Evolutionary conservation across 169 alveolate genomes (phyloP), one percentile per base, ranked within the genome.

Genomic region (Plasmodium chabaudi): DNA sequence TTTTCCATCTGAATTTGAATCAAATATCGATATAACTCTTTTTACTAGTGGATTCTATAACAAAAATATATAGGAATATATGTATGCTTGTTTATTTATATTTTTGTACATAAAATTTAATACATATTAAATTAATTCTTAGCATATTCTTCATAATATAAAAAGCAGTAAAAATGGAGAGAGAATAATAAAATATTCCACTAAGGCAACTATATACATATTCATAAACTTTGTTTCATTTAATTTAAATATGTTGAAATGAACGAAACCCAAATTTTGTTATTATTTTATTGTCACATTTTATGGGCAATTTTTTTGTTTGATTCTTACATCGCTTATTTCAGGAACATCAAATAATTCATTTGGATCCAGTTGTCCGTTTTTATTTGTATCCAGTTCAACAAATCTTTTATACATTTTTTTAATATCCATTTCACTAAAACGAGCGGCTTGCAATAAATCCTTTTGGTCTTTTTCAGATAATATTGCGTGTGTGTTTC

Each of bases 341-440:
- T 97, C 99, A 42, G 99, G 99, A 59, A 98, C 97, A 68, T 97
- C 98, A 72, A 98, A 97, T 72, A 98, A 96, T 88, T 98, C 99
- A 63, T 97, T 97, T 13, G 99, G 98, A 77, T 97, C 99, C 15
- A 98, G 94, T 87, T 96, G 96, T 9, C 99, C 99, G 51, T 96
- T 95, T 57, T 96, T 95, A 70, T 98, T 97, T 55, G 96, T 95
- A 92, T 98, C 99, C 75, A 98, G 95, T 55, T 96, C 96, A 47
- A 95, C 74, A 87, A 98, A 98, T 57, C 99, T 93, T 87, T 94
- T 94, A 89, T 97, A 98, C 56, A 98, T 95, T 84, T 95, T 95
- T 92, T 97, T 96, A 55, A 97, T 92, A 87, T 98, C 99, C 61
- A 97, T 91, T 79, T 97, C 98, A 27, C 96, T 93, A 95, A 98